Evolutionary conservation across 768 basidiomycete species (phyloP), one percentile per base, ranked within the genome.

Genomic region (Tephrocybe sp.): DNA sequence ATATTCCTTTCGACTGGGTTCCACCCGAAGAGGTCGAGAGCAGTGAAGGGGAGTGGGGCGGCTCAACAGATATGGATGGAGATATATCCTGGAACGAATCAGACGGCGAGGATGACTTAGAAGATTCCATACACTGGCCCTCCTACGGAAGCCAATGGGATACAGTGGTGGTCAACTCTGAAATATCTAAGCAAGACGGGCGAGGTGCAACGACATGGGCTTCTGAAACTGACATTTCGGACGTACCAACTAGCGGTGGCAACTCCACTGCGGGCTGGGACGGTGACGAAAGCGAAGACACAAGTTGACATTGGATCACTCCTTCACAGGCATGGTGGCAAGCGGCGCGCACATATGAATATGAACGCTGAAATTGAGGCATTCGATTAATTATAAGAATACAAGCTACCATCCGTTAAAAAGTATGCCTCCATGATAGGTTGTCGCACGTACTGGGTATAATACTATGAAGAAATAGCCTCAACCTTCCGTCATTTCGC

Each of bases 1-100:
- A 65, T 42, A 70, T 77, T 40, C 73, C 75, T 3, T 57, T 62
- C 0, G 72, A 73, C 52, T 79, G 74, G 74, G 70, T 70, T 12
- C 76, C 77, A 23, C 73, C 74, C 2, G 27, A 15, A 52, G 65
- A 60, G 39, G 51, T 61, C 2, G 60, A 60, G 18, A 52, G 48
- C 37, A 64, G 62, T 50, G 61, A 61, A 30, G 62, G 59, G 13
- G 66, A 64, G 3, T 62, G 62, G 45, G 59, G 49, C 18, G 63
- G 54, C 42, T 69, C 70, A 10, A 71, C 66, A 0, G 73, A 67
- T 0, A 68, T 64, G 24, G 76, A 76, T 15, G 74, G 71, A 15
- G 72, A 75, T 47, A 55, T 73, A 13, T 74, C 73, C 36, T 66
- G 68, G 66, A 65, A 65, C 57, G 68, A 63, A 23, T 73, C 74